Base-by-base conservation (phyloP, 139 green algal species). In the Chlamydomonas sp. region DNA sequence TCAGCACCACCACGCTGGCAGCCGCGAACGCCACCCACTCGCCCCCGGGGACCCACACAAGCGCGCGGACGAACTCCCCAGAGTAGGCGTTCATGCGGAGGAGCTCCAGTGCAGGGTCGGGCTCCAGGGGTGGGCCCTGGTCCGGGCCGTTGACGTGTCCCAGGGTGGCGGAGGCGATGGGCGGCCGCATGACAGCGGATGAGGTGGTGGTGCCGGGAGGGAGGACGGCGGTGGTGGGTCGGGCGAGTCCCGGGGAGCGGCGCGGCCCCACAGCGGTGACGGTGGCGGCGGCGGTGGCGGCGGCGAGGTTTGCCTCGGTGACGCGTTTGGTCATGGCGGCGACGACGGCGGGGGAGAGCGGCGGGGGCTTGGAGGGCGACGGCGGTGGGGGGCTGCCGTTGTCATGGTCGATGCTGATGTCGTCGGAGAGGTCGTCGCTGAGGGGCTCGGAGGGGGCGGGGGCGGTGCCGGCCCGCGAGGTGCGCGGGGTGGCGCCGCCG, bases 1-100 rank as follows among this genome's bases (percentile, higher is more conserved):
- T 96, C 7, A 86, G 81, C 6, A 96, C 89, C 15, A 96, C 86
- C 31, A 86, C 80, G 15, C 73, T 92, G n/a, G 88, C 90, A 2
- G 92, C 91, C 6, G 93, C 87, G 80, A 94, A 97, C 2, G 95
- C 90, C 66, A 97, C 49, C 89, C 96, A 92, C 4, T 92, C 84
- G 57, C 71, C 91, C n/a, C 86, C 17, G 88, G 89, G 88, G 5
- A 89, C 69, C 92, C 93, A 96, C 18, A 85, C 61, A 31, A 97
- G 69, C 12, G 61, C 84, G 68, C 92, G 91, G 5, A 92, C 77
- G 64, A 92, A 93, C 88, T 97, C 92, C 5, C 95, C 95, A 69
- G 86, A 93, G 87, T 90, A 96, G 3, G 90, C 91, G 71, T 93
- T 92, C 17, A 96, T 84, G 15, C 89, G 90, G 72, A 91, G n/a